These are phyloP conservation scores for Candida pseudocylindracea DNA, from an alignment of 1,139 yeast genomes.

Conservation along the genomic window DNA sequence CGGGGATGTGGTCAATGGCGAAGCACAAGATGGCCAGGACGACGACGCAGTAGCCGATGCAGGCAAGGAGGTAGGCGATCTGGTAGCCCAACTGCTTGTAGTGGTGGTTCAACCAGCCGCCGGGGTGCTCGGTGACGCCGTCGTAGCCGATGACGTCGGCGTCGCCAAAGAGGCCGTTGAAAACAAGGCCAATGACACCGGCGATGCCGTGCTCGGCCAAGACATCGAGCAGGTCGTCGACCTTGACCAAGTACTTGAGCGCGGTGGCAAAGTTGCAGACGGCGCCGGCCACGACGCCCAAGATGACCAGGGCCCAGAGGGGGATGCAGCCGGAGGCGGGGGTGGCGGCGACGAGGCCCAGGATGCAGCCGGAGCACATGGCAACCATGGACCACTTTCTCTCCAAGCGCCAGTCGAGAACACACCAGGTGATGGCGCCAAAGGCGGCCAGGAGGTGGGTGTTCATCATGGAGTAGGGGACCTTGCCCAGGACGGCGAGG, in stretches of 20 bases:
- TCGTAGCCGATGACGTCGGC: slow-evolving; percentile 82
- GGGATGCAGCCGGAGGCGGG: slow-evolving; percentile 88
- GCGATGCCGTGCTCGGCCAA: slow-evolving; percentile 98
- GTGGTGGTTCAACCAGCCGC: slow-evolving; percentile 87
- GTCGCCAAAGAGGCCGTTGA: slow-evolving; percentile 77
- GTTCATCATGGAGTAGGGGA: slow-evolving; percentile 74
- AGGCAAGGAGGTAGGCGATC: slow-evolving; percentile 60
- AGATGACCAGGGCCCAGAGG: slow-evolving; percentile 72
- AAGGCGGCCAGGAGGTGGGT: slow-evolving; percentile 77
- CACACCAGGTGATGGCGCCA: slow-evolving; percentile 86
- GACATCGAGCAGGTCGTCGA: slow-evolving; percentile 87
- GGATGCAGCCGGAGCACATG: slow-evolving; percentile 82
- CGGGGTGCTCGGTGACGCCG: slow-evolving; percentile 55
- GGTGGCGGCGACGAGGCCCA: slow-evolving; percentile 92
- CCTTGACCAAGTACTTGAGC: slow-evolving; percentile 55
- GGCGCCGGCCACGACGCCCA: slow-evolving; percentile 64
- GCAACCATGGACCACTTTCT: slow-evolving; percentile 92
- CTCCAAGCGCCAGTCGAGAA: slow-evolving; percentile 72
- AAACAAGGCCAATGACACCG: slow-evolving; percentile 70
- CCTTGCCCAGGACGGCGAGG: slow-evolving; percentile 37
- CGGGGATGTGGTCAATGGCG: slow-evolving; percentile 60
- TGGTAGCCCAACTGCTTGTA: slow-evolving; percentile 85
- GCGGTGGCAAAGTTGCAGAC: slow-evolving; percentile 84
- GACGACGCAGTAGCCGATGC: slow-evolving; percentile 51
- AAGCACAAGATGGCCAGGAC: slow-evolving; percentile 63